Base-by-base conservation (phyloP, 2,329 filamentous ascomycete species). In the Talaromyces sp. region DNA sequence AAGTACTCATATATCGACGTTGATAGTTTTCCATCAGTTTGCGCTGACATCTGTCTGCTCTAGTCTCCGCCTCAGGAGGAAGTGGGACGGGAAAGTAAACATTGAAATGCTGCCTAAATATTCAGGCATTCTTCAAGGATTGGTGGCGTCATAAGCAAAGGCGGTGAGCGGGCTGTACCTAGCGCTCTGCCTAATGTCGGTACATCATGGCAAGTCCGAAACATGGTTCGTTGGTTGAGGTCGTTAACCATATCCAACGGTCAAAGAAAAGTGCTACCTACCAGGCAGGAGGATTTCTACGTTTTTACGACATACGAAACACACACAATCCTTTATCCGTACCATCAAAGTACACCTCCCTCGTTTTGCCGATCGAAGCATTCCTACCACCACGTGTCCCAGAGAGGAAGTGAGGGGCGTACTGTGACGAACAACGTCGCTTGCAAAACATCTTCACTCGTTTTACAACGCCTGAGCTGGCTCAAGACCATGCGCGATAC, bases 111-210 rank as follows among this genome's bases (percentile, higher is more conserved):
- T 40, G 40, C n/a, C 40, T 45, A 45, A 19, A 45, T 45, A 45
- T 45, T 11, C 40, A 45, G 38, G 38, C 38, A 34, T 34, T 34
- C 31, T 34, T 17, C 11, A 38, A 38, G 36, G 36, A 61, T 43
- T 11, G 17, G 70, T 75, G 73, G 73, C 75, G 78, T 76, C 74
- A 75, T 75, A 73, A 70, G 68, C 49, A 40, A 69, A 63, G 71
- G 75, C 75, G 75, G 75, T 76, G 72, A 74, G 69, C 54, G 53
- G 60, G 19, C 22, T 45, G 36, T 59, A n/a, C 53, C 27, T 29
- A 17, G 29, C 27, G 65, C 65, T 19, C 54, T 60, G 59, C 31
- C 45, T 34, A 31, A 47, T 11, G 27, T 29, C 25, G 19, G 29
- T 22, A 29, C 45, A 29, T 53, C n/a, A 25, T 34, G 29, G 13